Evolutionary conservation across 2,329 filamentous ascomycete genomes (phyloP), one percentile per base, ranked within the genome.

Genomic region (Eurotiales sp.): DNA sequence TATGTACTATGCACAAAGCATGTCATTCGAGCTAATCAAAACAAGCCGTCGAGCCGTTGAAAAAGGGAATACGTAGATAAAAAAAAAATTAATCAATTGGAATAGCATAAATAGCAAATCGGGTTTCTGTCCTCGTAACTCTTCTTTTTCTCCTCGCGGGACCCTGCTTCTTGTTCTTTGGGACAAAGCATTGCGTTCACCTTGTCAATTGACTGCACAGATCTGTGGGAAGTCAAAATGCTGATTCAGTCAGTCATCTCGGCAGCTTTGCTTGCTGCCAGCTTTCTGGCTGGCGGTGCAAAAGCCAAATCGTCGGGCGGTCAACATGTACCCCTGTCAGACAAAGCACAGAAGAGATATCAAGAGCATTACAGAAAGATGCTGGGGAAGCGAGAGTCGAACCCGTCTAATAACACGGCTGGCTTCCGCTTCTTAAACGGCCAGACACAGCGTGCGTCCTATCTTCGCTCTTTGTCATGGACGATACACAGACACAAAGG

Each of bases 361-460:
- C 45, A 49, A 15, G 14, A 27, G 4, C 51, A 52, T 39, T 52
- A 48, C 34, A 12, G 29, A 3, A 30, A 30, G 15, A 52, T 52
- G 51, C 21, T 42, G 12, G 45, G 22, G 6, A 52, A 52, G 45
- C 51, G 51, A 10, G n/a, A 36, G 32, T 8, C 14, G 32, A 36
- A 36, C 19, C 34, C n/a, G n/a, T n/a, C 37, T 8, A 36, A 29
- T 8, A n/a, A n/a, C 4, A 22, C 34, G 11, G 22, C 41, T 8
- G 37, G 46, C 17, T 51, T 48, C 29, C 53, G 53, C 6, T 55
- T 52, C 25, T 37, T 55, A 22, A 55, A 43, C 40, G 29, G 15
- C 21, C 21, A 45, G 30, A 55, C 53, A 11, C 21, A 45, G 40
- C 37, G 53, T 55, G 39, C 49, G 53, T 49, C 10, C 4, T 8